Base-by-base conservation (phyloP, 148 eudicot species). In the Fagopyrum esculentum region DNA sequence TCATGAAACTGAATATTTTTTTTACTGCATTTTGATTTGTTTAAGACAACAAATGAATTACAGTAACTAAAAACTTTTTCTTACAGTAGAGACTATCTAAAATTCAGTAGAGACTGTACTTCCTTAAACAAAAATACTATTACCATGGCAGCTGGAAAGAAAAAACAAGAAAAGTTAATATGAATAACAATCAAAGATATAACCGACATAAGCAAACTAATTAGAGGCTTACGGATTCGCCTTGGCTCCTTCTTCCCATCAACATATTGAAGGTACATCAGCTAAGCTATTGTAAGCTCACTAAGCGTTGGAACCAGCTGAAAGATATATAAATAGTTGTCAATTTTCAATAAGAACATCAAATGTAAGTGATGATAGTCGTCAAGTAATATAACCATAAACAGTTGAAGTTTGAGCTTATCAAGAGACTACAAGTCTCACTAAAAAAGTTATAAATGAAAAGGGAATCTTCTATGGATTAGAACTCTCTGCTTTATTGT, bases 231-330 rank as follows among this genome's bases (percentile, higher is more conserved):
- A 95, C 99, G 54, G 90, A 76, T 90, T 86, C 96, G 86, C 93
- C 97, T 90, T 44, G 99, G 93, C 60, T 83, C 93, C 26, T 22
- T 22, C 78, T 90, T 87, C 61, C 96, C 86, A 79, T 90, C 89
- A 92, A 82, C 84, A 87, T 85, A 90, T 72, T 90, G 92, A 73
- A 95, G 82, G 83, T 92, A 92, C 96, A 92, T 85, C 75, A 95
- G 59, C 79, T 95, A 84, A 63, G 93, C 94, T 77, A 92, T 43
- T 60, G 92, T 85, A 74, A 92, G 94, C 89, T 92, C 96, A 13
- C 96, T 85, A 77, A 95, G 92, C 11, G 89, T 94, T 79, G 97
- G 89, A 68, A 86, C 90, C 86, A 92, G 80, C 99, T 95, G 92
- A 45, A 68, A 80, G 51, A 6, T 12, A 26, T 45, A 71, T 8